Evolutionary conservation across 192 early-diverging fungal genomes (phyloP).

Genomic region (Backusella parvicylindrica): DNA sequence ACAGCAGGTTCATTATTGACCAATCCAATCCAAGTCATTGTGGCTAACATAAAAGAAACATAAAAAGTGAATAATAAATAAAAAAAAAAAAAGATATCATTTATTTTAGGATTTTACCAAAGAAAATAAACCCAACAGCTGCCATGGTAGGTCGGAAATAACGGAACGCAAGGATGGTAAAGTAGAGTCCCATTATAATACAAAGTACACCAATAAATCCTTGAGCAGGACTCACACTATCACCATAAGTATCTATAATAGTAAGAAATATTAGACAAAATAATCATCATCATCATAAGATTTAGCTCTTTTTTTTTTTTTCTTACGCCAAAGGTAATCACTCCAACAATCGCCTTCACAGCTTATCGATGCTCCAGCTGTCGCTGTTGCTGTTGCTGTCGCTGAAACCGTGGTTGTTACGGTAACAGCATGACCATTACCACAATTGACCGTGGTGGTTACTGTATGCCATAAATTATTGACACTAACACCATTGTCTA

Average conservation of each 20-base stretch:
- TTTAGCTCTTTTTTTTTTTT: background rate
- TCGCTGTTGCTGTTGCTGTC: background rate
- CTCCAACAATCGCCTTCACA: conserved; percentile 28
- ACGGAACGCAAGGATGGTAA: conserved; percentile 48
- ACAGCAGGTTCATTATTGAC: conserved; percentile 32
- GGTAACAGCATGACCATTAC: conserved; percentile 24
- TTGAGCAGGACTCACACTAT: conserved; percentile 32
- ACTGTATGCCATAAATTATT: conserved; percentile 18
- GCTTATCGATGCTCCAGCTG: background rate
- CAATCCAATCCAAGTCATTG: conserved; percentile 36
- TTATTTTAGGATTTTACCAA: conserved; percentile 29
- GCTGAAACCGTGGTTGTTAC: conserved; percentile 20
- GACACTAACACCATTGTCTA: background rate
- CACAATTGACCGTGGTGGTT: conserved; percentile 18
- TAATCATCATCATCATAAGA: no score
- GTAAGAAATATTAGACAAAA: no score
- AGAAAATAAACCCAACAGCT: conserved; percentile 44
- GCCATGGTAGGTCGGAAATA: conserved; percentile 47
- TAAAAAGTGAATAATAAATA: no score
- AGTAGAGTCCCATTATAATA: conserved; percentile 42
- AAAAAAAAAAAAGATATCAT: background rate
- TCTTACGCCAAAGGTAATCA: conserved; percentile 33
- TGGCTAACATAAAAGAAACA: no score
- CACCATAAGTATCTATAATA: conserved; percentile 34
- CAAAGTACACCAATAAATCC: conserved; percentile 40